Percentiles rank a stretch among this genome's conserved stretches.
Evolutionary conservation across 805 yeast species (phyloP).

Genomic region (Barnettozyma siamensis): DNA sequence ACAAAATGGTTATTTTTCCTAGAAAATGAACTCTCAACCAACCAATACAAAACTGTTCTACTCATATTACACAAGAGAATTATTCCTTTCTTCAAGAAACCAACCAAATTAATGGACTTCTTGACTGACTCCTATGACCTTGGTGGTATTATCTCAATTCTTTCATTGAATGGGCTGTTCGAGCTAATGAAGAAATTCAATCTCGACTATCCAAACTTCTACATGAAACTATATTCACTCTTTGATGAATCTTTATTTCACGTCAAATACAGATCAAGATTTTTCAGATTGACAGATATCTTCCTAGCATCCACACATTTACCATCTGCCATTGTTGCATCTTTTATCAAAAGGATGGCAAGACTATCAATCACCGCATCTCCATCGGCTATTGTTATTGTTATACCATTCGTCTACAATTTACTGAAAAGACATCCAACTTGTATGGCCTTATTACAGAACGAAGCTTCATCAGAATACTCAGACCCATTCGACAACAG

Average conservation of each 20-base stretch:
- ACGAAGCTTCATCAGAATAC: slow-evolving; percentile 26
- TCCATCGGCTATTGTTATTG: slow-evolving; percentile 82
- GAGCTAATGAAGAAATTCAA: slow-evolving; percentile 76
- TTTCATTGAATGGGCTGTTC: slow-evolving; percentile 84
- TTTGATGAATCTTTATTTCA: slow-evolving; percentile 72
- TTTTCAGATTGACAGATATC: slow-evolving; percentile 78
- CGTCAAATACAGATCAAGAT: slow-evolving; percentile 77
- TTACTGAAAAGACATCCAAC: slow-evolving; percentile 87
- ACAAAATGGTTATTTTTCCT: slow-evolving; percentile 58
- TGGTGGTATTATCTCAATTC: slow-evolving; percentile 58
- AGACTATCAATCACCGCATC: slow-evolving; percentile 71
- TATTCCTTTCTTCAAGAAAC: slow-evolving; percentile 73
- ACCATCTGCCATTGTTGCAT: slow-evolving; percentile 77
- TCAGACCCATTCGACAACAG: slow-evolving; percentile 60
- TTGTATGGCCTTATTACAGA: slow-evolving; percentile 85
- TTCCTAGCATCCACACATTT: slow-evolving; percentile 85
- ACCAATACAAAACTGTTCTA: slow-evolving; percentile 66
- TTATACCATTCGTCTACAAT: slow-evolving; percentile 89
- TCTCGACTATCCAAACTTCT: slow-evolving; percentile 89
- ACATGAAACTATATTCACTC: slow-evolving; percentile 71
- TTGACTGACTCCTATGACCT: slow-evolving; percentile 76
- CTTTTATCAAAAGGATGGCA: slow-evolving; percentile 80
- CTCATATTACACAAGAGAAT: slow-evolving; percentile 75
- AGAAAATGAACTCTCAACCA: slow-evolving; percentile 36
- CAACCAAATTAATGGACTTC: slow-evolving; percentile 88